Evolutionary conservation across 306 rosid genomes (phyloP), one percentile per base, ranked within the genome.

Genomic region (Cajanus cajan): DNA sequence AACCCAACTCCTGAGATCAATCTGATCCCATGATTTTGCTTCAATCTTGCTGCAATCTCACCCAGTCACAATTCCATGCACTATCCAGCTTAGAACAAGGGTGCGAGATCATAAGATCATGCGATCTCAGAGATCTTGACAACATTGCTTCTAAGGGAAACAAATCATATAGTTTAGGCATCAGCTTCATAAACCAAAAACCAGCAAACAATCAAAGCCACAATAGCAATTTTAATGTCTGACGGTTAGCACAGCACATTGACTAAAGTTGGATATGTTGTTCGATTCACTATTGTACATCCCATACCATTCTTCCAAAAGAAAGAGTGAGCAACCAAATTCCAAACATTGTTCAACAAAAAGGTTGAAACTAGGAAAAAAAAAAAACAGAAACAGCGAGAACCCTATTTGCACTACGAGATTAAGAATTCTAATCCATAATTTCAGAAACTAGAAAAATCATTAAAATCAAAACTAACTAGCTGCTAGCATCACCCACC

Each of bases 241-340:
- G 77, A 37, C 40, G 64, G 10, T 28, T 48, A 8, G 31, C 5
- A 9, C 5, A 15, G 43, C 6, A 1, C 22, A 15, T 14, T 22
- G 21, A 37, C 80, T 24, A 74, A 74, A 57, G 45, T 34, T 48
- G 15, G 82, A 45, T 68, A 66, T 22, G 19, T 22, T 67, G 41
- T 48, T 61, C 54, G 22, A 72, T n/a, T 22, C 28, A 7, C 39
- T 19, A 45, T 11, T 21, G 43, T 8, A 31, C 34, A 70, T 24
- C 22, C 43, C 31, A 39, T 22, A 4, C 16, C 22, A 66, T 33
- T 52, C 57, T 79, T 62, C 39, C 55, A 50, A 7, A 69, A 21
- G 50, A 16, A 59, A 15, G 73, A 61, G 69, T 52, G 52, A 41
- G 39, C 8, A 24, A 18, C 37, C 12, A 73, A 55, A 40, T 55